These are phyloP conservation scores for Fusarium incarnatum DNA, from an alignment of 2,329 filamentous ascomycete species.

Conservation along the genomic window DNA sequence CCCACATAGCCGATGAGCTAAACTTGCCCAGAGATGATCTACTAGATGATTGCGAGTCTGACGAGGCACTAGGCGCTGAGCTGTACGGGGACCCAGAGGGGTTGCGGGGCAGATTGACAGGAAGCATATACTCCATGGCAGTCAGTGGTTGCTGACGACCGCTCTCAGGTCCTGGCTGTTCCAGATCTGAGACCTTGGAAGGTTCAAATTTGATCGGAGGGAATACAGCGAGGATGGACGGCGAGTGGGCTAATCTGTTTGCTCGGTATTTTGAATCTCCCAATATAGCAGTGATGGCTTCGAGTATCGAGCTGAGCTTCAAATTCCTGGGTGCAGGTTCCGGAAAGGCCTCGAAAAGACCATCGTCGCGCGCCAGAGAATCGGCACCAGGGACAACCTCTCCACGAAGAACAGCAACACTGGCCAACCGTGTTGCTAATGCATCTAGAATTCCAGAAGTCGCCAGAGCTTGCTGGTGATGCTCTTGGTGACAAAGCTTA, in stretches of 20 bases:
- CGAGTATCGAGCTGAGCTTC: slow-evolving; percentile 76
- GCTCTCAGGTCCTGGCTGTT: slow-evolving; percentile 63
- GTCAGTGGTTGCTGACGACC: slow-evolving; percentile 54
- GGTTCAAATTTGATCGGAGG: slow-evolving; percentile 67
- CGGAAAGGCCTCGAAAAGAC: slow-evolving; percentile 69
- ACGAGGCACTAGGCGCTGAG: slow-evolving; percentile 10
- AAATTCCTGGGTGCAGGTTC: slow-evolving; percentile 68
- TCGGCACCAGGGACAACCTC: slow-evolving; percentile 76
- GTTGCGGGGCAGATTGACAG: slow-evolving; percentile 55
- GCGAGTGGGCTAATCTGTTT: slow-evolving; percentile 76
- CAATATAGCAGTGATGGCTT: slow-evolving; percentile 81
- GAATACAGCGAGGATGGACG: slow-evolving; percentile 76
- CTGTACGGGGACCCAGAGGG: slow-evolving; percentile 42
- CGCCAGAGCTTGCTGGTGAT: slow-evolving; percentile 77
- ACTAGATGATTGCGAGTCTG: slow-evolving; percentile 48
- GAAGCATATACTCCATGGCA: slow-evolving; percentile 72
- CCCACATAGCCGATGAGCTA: slow-evolving; percentile 48
- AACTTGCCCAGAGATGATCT: slow-evolving; percentile 48
- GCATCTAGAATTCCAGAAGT: slow-evolving; percentile 81
- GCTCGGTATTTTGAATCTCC: slow-evolving; percentile 83
- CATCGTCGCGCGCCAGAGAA: slow-evolving; percentile 63
- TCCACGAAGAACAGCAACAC: slow-evolving; percentile 74
- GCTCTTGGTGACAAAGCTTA: slow-evolving; percentile 73
- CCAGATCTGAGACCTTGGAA: slow-evolving; percentile 62
- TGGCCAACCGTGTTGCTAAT: slow-evolving; percentile 78